Evolutionary conservation across 371 early-diverging fungal species (phyloP), one percentile per base, ranked within the genome.

Genomic region (Syncephalastrum contaminatum): DNA sequence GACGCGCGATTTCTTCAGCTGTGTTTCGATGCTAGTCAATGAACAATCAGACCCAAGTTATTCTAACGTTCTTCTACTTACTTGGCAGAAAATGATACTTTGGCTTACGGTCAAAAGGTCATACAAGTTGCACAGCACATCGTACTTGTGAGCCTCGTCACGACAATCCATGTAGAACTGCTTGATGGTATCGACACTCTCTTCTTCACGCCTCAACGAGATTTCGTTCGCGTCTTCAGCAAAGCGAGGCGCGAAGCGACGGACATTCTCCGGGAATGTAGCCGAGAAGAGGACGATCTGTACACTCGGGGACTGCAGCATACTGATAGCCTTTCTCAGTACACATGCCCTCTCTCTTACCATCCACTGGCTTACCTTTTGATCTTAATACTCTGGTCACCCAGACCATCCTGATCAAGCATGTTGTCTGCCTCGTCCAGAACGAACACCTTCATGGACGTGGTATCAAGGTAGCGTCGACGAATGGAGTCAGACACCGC

Each of bases 261-360:
- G 85, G 24, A 98, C 90, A 15, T 82, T 66, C 4, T 87, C 87
- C 2, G 93, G 86, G 80, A 94, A 99, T 2, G 99, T 99, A 15
- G 99, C 99, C n/a, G 97, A 97, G 70, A 99, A 99, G 43, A 98
- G 78, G 7, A 95, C 86, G 48, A 93, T 77, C 69, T 98, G 98
- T 60, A 87, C 83, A 8, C 10, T 30, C 2, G 36, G 36, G 36
- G 36, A 30, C 36, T 30, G 36, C 36, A 30, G 12, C 36, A 30
- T 30, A 8, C 36, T 30, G 12, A 30, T 30, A 30, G 0, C 10
- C 36, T 30, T 10, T 2, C 2, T 30, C 5, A 30, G 36, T 19
- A 24, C 10, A 50, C 14, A 24, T 2, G 8, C 24, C 5, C 36
- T 43, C 20, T 48, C 48, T 25, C 25, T 25, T 7, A 44, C n/a